A percentile compares a stretch with the other conserved stretches of the same genome.
Evolutionary conservation across 2,329 filamentous ascomycete genomes (phyloP).

Genomic region (Emmonsia crescens): DNA sequence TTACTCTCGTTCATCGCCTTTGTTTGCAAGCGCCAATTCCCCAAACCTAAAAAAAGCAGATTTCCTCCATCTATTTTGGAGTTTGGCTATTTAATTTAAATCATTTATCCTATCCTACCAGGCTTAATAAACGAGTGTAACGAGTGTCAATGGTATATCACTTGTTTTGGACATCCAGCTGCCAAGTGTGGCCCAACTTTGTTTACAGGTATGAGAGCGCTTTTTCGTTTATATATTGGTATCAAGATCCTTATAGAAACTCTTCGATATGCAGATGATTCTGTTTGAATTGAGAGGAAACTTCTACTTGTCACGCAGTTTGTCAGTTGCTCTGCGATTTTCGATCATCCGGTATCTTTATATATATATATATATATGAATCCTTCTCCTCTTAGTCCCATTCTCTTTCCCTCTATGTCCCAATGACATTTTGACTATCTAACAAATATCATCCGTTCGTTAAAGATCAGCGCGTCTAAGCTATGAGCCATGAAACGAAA

Average conservation of each 20-base stretch:
- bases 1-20: background rate
- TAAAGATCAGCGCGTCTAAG: background rate
- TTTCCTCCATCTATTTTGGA: background rate
- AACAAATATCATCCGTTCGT: background rate
- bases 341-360: too few relatives aligned
- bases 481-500: conserved; percentile 3
- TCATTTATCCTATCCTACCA: background rate
- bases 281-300: background rate
- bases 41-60: background rate
- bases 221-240: background rate
- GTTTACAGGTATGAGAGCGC: background rate
- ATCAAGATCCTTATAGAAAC: background rate
- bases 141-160: background rate
- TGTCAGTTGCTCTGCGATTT: background rate
- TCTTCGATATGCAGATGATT: background rate
- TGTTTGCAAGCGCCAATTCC: background rate
- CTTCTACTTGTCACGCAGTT: background rate
- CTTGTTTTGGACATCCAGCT: background rate
- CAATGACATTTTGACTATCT: background rate
- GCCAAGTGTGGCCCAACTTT: background rate
- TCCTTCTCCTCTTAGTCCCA: background rate
- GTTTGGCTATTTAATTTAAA: background rate
- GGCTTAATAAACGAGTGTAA: background rate
- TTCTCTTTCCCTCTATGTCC: background rate
- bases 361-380: too few relatives aligned